Evolutionary conservation across 75 land plant species (phyloP), one percentile per base, ranked within the genome.

Genomic region (Azolla pinnata): DNA sequence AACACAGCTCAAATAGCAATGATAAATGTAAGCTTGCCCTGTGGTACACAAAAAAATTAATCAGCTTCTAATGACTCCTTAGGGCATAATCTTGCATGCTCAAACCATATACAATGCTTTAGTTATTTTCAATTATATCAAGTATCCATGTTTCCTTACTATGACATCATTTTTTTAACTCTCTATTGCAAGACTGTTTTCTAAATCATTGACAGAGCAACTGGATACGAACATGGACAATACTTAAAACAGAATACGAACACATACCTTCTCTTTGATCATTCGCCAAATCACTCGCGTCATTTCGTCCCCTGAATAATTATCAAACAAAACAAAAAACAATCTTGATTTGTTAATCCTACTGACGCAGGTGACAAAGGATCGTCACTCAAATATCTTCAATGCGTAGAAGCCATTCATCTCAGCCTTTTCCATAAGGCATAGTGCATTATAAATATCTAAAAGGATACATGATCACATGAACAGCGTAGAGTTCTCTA

Each of bases 281-380:
- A 66, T 73, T 59, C 83, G 70, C 97, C 97, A 92, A 24, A 92
- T 64, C 34, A 92, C 78, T 30, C 95, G 65, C 32, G 97, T 85
- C 97, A 92, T 92, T 68, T 92, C 97, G 69, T 92, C 97, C 23
- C 97, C 93, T 90, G 71, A 42, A 66, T 7, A 10, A 45, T 46
- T 46, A 5, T 20, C 2, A 59, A 30, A 65, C 23, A 67, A 44
- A 28, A 24, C 44, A 48, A 54, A 16, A 3, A 27, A 54, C 4
- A 54, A 54, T 1, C 1, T 28, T 50, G 18, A 18, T 18, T 23
- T 8, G n/a, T 23, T 18, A 7, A 50, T 18, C n/a, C 53, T 50
- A n/a, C 8, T 18, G 4, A 18, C n/a, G 18, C n/a, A n/a, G 8
- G n/a, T 9, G 18, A 50, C 21, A 18, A 9, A 50, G 18, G 18